phyloP scores from a whole-genome alignment of 2,329 filamentous ascomycete genomes.

The Fusarium pilosicola region DNA sequence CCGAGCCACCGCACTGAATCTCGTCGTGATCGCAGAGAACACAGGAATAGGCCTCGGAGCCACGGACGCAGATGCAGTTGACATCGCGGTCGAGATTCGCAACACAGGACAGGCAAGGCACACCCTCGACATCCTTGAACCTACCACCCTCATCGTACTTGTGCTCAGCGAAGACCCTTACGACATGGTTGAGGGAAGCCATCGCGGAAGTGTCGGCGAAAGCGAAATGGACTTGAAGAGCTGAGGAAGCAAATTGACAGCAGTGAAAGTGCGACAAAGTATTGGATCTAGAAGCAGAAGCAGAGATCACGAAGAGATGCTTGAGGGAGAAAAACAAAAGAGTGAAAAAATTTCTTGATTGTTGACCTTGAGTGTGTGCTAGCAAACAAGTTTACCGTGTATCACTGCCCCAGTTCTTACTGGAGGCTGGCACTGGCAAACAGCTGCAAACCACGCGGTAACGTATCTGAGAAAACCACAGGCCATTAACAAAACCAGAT shows the following conservation, averaged over 20 bases:
- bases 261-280: too few species aligned
- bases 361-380: not conserved
- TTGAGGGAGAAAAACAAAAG: too few species aligned
- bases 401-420: fast-evolving
- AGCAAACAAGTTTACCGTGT: fast-evolving
- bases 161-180: not conserved
- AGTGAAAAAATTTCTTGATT: fast-evolving
- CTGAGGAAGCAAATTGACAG: too few species aligned
- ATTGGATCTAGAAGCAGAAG: too few species aligned
- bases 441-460: fast-evolving
- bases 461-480: fast-evolving
- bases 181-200: not conserved
- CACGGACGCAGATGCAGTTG: not conserved
- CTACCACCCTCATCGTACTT: not conserved
- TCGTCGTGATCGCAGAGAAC: not conserved
- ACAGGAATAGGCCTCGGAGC: not conserved
- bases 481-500: fast-evolving
- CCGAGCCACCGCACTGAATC: not conserved
- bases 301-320: not conserved
- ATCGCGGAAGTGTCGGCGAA: not conserved
- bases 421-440: not conserved
- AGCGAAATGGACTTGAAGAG: too few species aligned
- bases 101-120: too few species aligned
- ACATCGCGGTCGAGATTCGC: not conserved
- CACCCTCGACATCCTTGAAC: too few species aligned